Evolutionary conservation across 345 rosid species (phyloP).

Genomic region (Crucihimalaya himalaica): DNA sequence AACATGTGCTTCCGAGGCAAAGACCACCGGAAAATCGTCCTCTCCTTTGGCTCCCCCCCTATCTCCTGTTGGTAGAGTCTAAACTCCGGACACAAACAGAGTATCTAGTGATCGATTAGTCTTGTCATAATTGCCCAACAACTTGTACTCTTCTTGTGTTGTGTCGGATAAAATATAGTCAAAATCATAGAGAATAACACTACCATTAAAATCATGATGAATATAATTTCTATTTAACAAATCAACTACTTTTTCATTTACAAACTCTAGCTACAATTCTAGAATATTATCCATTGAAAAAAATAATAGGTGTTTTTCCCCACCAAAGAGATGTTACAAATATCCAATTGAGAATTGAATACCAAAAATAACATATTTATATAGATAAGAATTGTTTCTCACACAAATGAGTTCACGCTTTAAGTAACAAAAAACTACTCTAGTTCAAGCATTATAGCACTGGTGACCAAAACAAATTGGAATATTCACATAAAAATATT

Average conservation of each 20-base stretch:
- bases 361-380: too few species aligned
- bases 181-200: background rate
- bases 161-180: background rate
- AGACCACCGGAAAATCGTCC: slow-evolving; percentile 13
- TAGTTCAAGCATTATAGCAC: too few species aligned
- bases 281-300: too few species aligned
- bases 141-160: slow-evolving; percentile 5
- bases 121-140: background rate
- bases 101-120: background rate
- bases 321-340: too few species aligned
- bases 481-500: background rate
- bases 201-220: background rate
- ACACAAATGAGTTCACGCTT: too few species aligned
- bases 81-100: background rate
- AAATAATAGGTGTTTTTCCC: too few species aligned
- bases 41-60: slow-evolving; percentile 69
- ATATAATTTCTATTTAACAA: too few species aligned
- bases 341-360: too few species aligned
- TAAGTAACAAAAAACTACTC: too few species aligned
- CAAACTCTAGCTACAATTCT: too few species aligned
- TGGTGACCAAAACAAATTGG: background rate
- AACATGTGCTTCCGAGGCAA: slow-evolving; percentile 39
- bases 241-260: too few species aligned
- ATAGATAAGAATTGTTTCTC: too few species aligned
- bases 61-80: slow-evolving; percentile 86